Base-by-base conservation (phyloP, 768 basidiomycete species). In the Trametes cubensis region DNA sequence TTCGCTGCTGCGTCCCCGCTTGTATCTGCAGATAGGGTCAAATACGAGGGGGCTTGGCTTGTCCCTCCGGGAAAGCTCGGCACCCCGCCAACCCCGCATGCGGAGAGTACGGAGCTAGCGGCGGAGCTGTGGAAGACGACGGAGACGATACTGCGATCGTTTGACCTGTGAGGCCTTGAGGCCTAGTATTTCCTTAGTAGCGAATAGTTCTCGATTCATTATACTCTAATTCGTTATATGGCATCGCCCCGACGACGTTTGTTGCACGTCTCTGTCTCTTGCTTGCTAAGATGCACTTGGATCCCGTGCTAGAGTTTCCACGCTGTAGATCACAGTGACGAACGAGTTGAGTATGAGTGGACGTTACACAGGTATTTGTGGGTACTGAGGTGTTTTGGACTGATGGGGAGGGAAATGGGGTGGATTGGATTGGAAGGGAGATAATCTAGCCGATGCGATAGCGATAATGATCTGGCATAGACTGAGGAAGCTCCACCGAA, bases 51-150 rank as follows among this genome's bases (percentile, higher is more conserved):
- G 6, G 72, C 72, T n/a, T 81, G 74, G 58, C 55, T 81, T 21
- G 66, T 67, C 15, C 79, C 79, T 6, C 71, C 72, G 17, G 77
- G 76, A 0, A 67, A 60, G 20, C 40, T 80, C 6, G 67, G 58
- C 14, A 57, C 67, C 34, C 68, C 73, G 17, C 65, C 67, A 14
- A 40, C 23, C 1, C 61, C 68, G 30, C 69, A 69, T 46, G 77
- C 75, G 23, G 61, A 56, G 53, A 71, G 73, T 52, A 64, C 69
- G 48, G 70, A 74, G 55, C 62, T 79, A 50, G 76, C 73, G 38
- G 66, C 69, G 52, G 79, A 80, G 63, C 63, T 81, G 20, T 80
- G 76, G 72, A 67, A 71, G n/a, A 77, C 75, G 14, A 76, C 77
- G 6, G 74, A 77, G 68, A 65, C 61, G 17, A 48, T 79, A 17